These are phyloP conservation scores for Yamadazyma endophytica DNA, from an alignment of 805 yeast species.

Conservation along the genomic window DNA sequence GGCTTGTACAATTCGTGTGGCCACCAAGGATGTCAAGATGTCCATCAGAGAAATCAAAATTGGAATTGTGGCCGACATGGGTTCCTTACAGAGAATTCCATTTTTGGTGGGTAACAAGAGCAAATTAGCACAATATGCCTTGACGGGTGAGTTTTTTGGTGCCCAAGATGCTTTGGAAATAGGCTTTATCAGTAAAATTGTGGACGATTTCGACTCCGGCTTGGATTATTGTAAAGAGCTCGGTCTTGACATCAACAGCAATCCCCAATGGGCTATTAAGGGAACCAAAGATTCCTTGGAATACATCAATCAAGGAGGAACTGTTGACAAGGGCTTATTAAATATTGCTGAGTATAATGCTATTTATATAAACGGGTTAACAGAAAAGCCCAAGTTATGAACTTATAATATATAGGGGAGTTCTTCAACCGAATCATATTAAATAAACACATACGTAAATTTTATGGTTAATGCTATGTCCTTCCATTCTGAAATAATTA, in stretches of 20 bases:
- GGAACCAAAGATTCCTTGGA: conserved; percentile 62
- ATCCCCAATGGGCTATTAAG: conserved; percentile 55
- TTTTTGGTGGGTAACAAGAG: conserved; percentile 50
- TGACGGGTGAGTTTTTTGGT: conserved; percentile 56
- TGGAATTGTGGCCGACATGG: conserved; percentile 78
- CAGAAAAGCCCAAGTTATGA: too few species aligned
- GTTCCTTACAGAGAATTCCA: conserved; percentile 67
- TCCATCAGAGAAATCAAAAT: conserved; percentile 67
- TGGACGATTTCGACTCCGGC: conserved; percentile 46
- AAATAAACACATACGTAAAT: too few species aligned
- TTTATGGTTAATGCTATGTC: too few species aligned
- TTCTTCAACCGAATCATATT: too few species aligned
- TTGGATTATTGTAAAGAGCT: conserved; percentile 44
- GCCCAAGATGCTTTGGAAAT: conserved; percentile 51
- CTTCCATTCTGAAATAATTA: too few species aligned
- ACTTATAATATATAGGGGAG: too few species aligned
- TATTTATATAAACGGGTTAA: conserved; percentile 6
- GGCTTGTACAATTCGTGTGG: conserved; percentile 55
- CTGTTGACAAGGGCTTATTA: conserved; percentile 44
- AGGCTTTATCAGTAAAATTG: conserved; percentile 52
- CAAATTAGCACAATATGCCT: conserved; percentile 54
- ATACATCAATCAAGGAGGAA: conserved; percentile 29
- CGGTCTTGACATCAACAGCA: conserved; percentile 44
- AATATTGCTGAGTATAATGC: conserved; percentile 51
- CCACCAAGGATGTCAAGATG: conserved; percentile 47